phyloP scores from a whole-genome alignment of 2,329 filamentous ascomycete genomes.

The Aaosphaeria arxii region DNA sequence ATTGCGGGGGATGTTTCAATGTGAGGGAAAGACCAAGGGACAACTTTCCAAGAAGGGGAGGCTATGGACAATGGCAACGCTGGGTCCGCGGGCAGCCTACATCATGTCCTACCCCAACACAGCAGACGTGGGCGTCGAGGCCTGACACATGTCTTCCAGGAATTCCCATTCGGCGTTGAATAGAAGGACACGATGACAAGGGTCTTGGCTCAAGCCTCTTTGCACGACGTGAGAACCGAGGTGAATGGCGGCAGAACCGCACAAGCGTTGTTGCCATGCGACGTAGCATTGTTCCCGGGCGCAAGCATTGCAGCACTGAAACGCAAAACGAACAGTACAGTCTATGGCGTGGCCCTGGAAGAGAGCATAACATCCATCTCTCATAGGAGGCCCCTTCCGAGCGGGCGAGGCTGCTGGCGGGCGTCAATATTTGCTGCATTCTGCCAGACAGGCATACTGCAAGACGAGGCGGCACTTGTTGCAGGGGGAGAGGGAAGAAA shows the following conservation, averaged over 20 bases:
- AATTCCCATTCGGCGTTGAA: conserved; percentile 19
- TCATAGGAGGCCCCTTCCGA: not conserved
- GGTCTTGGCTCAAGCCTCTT: conserved; percentile 17
- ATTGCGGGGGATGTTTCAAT: conserved; percentile 12
- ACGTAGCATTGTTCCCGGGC: conserved; percentile 13
- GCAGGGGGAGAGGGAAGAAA: conserved; percentile 5
- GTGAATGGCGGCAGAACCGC: conserved; percentile 7
- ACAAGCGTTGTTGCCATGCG: conserved; percentile 11
- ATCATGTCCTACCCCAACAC: conserved; percentile 6
- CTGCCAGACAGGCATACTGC: conserved; percentile 5
- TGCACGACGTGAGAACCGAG: conserved; percentile 13
- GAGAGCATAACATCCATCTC: not conserved
- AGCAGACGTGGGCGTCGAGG: conserved; percentile 7
- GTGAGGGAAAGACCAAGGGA: conserved; percentile 12
- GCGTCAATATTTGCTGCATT: conserved; percentile 8
- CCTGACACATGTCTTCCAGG: conserved; percentile 11
- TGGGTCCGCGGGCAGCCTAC: conserved; percentile 4
- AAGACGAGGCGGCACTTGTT: conserved; percentile 2
- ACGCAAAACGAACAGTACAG: conserved; percentile 10
- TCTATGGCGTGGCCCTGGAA: conserved; percentile 6
- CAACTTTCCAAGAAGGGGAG: conserved; percentile 10
- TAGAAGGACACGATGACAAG: conserved; percentile 12
- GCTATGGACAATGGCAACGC: conserved; percentile 12
- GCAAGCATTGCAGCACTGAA: conserved; percentile 12
- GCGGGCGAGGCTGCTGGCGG: conserved; percentile 1